phyloP scores from a whole-genome alignment of 2,329 filamentous ascomycete species.

The Diaporthe citri region DNA sequence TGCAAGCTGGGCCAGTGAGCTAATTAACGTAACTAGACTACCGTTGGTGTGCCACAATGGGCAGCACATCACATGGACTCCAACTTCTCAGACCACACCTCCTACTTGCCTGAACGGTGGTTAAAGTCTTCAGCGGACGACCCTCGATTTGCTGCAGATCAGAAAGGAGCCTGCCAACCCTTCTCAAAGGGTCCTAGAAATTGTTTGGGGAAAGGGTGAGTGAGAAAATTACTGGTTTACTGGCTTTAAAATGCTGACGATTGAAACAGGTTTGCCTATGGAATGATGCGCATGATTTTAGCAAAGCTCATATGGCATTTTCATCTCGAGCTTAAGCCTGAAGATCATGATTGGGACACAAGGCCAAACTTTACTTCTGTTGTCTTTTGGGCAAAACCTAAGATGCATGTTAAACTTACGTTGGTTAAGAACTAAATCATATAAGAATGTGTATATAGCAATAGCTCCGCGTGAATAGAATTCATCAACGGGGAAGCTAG shows the following conservation, averaged over 20 bases:
- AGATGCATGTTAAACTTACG: neutral
- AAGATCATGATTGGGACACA: constrained; percentile 1
- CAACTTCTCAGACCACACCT: neutral
- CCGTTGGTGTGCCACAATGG: constrained; percentile 3
- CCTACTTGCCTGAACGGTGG: constrained; percentile 5
- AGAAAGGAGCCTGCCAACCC: neutral
- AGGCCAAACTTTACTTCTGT: neutral
- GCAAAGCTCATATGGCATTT: constrained; percentile 14
- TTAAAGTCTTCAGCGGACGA: neutral
- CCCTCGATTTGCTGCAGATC: neutral
- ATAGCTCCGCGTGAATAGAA: too few species aligned
- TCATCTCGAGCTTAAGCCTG: neutral
- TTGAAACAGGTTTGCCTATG: constrained; percentile 2
- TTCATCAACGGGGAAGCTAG: too few species aligned
- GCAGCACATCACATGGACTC: neutral
- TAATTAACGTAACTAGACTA: neutral
- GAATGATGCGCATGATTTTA: constrained; percentile 10
- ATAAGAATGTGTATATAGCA: too few species aligned
- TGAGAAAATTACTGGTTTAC: neutral
- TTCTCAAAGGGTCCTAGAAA: neutral
- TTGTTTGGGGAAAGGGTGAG: neutral
- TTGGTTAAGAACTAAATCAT: too few species aligned
- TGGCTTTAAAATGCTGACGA: neutral
- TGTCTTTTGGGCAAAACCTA: constrained; percentile 3
- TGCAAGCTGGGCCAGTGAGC: neutral